Evolutionary conservation across 495 filamentous ascomycete species (phyloP), one percentile per base, ranked within the genome.

Genomic region (Lophiostoma macrostomum): DNA sequence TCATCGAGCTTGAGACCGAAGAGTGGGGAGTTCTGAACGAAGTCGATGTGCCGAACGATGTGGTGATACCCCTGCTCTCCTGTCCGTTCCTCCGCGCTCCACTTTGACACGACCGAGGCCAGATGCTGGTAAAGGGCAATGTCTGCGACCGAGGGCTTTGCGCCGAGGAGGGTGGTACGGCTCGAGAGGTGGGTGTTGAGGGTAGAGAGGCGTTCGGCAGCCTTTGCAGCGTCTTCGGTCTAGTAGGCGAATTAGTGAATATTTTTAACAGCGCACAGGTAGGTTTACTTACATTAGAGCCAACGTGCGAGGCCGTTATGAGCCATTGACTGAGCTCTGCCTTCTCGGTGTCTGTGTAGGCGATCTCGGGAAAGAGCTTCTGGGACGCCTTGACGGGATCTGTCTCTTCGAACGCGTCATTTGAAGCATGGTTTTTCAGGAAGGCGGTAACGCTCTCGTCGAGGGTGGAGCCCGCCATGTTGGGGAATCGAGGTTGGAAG

Each of bases 81-180:
- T 5, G 93, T 95, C 61, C 87, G 82, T 76, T 96, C 80, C 75
- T 96, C 90, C 32, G 86, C 72, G 5, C 78, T 77, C 91, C 91
- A 96, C 51, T 77, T 77, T 64, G 83, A 80, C 48, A 96, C 88
- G 3, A 84, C 59, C 16, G 91, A 86, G 18, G 85, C 87, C 16
- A 96, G 73, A 34, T 86, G 75, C 59, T 89, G 78, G 73, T 95
- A 98, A 46, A 91, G 76, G 49, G 87, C 87, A 43, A 95, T 73
- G 65, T 98, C 93, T 47, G 91, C 93, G 65, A 90, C 80, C 46
- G 87, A 93, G 38, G 91, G 87, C 75, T 96, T 96, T 68, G 80
- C 79, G 56, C 91, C 91, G 12, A 97, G 82, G 38, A 95, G 73
- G 13, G 91, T 96, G 49, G 90, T 93, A 53, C 90, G 88, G 47